Evolutionary conservation across 345 rosid genomes (phyloP).

Genomic region (Aquilaria malaccensis): DNA sequence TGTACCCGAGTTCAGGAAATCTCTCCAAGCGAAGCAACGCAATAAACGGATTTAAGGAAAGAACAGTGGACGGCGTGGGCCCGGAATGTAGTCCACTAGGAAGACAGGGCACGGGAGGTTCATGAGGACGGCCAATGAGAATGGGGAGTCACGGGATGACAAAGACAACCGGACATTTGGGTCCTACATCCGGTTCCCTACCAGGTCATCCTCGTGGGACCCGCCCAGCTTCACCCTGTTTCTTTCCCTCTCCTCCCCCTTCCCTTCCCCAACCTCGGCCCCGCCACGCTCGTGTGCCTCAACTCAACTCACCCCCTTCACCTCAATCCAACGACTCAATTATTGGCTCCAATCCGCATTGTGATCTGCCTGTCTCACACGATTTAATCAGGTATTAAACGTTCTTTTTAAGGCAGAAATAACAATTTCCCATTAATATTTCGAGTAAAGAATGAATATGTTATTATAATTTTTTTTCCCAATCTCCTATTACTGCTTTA

Average conservation of each 20-base stretch:
- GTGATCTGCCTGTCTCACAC: background rate
- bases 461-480: no score
- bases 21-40: no score
- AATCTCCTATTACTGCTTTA: no score
- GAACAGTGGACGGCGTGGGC: background rate
- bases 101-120: constrained; percentile 15
- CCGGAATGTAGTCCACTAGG: constrained; percentile 29
- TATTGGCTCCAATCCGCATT: background rate
- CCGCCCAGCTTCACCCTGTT: constrained; percentile 26
- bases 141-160: constrained; percentile 9
- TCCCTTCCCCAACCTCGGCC: constrained; percentile 13
- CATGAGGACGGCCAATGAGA: constrained; percentile 13
- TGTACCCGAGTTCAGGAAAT: no score
- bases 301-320: background rate
- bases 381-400: no score
- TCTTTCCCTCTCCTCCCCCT: constrained; percentile 18
- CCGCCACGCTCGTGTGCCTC: constrained; percentile 12
- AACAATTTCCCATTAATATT: no score
- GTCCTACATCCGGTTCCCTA: constrained; percentile 42
- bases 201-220: constrained; percentile 44
- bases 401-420: no score
- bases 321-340: background rate
- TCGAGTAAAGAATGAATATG: no score
- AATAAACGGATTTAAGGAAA: no score
- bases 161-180: constrained; percentile 41